phyloP scores from a whole-genome alignment of 495 filamentous ascomycete genomes.

The Aspergillus sparsus region DNA sequence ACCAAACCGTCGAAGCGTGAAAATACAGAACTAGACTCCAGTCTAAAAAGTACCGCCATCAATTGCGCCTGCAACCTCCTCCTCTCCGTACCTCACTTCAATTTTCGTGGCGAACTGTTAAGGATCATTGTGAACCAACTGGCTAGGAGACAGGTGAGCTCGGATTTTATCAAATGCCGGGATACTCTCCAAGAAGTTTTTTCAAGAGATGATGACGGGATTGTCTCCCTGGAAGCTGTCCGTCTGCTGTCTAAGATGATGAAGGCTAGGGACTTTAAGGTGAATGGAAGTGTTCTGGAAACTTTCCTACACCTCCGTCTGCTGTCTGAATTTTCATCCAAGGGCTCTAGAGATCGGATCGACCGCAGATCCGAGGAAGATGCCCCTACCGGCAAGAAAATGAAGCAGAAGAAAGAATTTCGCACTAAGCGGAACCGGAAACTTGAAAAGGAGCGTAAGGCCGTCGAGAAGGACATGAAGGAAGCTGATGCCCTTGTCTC shows the following conservation, averaged over 20 bases:
- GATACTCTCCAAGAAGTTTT: slow-evolving; percentile 81
- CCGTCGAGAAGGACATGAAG: slow-evolving; percentile 88
- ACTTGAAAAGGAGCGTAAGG: slow-evolving; percentile 77
- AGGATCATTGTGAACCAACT: slow-evolving; percentile 84
- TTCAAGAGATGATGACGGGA: slow-evolving; percentile 82
- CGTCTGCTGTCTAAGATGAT: slow-evolving; percentile 90
- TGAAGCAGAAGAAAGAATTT: slow-evolving; percentile 72
- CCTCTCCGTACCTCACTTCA: slow-evolving; percentile 87
- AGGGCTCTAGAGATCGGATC: slow-evolving; percentile 72
- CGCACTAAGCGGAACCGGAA: slow-evolving; percentile 75
- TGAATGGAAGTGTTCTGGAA: slow-evolving; percentile 84
- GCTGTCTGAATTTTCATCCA: slow-evolving; percentile 80
- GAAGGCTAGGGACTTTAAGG: slow-evolving; percentile 74
- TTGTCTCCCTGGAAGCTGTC: slow-evolving; percentile 82
- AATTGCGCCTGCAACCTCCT: slow-evolving; percentile 81
- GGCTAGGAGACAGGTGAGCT: slow-evolving; percentile 64
- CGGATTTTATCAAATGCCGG: slow-evolving; percentile 74
- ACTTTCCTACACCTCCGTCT: slow-evolving; percentile 88
- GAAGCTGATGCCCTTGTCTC: slow-evolving; percentile 87
- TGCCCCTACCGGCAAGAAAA: slow-evolving; percentile 55
- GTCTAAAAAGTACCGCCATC: slow-evolving; percentile 71
- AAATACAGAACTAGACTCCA: slow-evolving; percentile 36
- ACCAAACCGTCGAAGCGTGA: slow-evolving; percentile 51
- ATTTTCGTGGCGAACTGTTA: slow-evolving; percentile 83
- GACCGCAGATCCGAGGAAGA: slow-evolving; percentile 57